Evolutionary conservation across 352 stramenopile genomes (phyloP).

Genomic region (Pythium phragmitis): DNA sequence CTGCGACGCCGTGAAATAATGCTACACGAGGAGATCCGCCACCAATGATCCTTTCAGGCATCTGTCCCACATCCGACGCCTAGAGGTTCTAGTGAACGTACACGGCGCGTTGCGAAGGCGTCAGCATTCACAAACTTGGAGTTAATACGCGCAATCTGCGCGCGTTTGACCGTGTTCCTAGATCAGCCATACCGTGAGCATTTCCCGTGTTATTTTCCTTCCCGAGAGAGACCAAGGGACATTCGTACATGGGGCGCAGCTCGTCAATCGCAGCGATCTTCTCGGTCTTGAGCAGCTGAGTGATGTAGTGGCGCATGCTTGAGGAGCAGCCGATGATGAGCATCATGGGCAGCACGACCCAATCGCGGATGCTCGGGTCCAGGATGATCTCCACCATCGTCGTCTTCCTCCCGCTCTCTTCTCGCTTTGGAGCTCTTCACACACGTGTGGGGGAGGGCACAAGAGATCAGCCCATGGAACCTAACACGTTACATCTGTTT

Average conservation of each 20-base stretch:
- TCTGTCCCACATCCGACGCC: background rate
- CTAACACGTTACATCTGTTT: conserved; percentile 2
- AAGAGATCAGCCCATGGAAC: background rate
- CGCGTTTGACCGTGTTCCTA: conserved; percentile 86
- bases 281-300: conserved; percentile 80
- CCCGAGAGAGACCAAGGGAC: background rate
- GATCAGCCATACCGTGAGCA: background rate
- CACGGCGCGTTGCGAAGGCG: conserved; percentile 89
- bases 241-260: conserved; percentile 66
- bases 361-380: conserved; percentile 93
- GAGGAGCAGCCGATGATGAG: conserved; percentile 91
- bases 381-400: conserved; percentile 89
- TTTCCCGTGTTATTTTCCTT: background rate
- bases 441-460: conserved; percentile 4
- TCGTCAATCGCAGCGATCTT: conserved; percentile 79
- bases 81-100: conserved; percentile 19
- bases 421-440: background rate
- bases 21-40: conserved; percentile 29
- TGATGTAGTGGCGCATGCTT: conserved; percentile 86
- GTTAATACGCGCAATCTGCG: conserved; percentile 85
- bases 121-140: conserved; percentile 85
- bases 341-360: conserved; percentile 97
- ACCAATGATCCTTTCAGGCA: background rate
- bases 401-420: background rate
- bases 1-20: conserved; percentile 87